These are phyloP conservation scores for Aurinia saxatilis DNA, from an alignment of 345 rosid species.

Conservation along the genomic window DNA sequence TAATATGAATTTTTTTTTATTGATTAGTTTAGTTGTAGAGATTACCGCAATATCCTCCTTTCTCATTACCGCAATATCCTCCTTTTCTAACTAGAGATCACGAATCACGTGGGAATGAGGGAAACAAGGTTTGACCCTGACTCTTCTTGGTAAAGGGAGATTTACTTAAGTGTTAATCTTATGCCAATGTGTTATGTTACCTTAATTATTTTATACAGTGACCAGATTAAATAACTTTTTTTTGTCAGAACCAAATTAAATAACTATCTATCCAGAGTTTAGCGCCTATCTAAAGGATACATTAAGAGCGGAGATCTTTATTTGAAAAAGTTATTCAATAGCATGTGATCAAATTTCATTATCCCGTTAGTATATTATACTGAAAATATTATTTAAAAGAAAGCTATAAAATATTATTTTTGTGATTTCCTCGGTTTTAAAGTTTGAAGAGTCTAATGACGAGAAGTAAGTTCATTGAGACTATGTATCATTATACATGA, in stretches of 20 bases:
- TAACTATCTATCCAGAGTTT: neutral
- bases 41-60: constrained; percentile 7
- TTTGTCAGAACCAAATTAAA: neutral
- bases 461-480: too few relatives aligned
- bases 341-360: too few relatives aligned
- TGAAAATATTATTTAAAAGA: too few relatives aligned
- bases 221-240: too few relatives aligned
- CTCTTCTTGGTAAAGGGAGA: neutral
- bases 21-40: neutral
- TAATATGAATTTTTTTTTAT: neutral
- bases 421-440: too few relatives aligned
- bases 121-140: neutral
- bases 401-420: too few relatives aligned
- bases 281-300: too few relatives aligned
- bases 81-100: neutral
- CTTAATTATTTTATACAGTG: neutral
- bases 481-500: too few relatives aligned
- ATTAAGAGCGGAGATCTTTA: neutral
- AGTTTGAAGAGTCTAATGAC: too few relatives aligned
- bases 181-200: neutral
- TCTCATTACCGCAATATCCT: constrained; percentile 8
- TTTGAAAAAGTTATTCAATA: neutral
- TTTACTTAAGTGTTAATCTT: neutral
- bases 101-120: neutral
- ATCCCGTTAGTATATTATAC: too few relatives aligned